Evolutionary conservation across 495 filamentous ascomycete species (phyloP).

Genomic region (Penicillium cataractarum): DNA sequence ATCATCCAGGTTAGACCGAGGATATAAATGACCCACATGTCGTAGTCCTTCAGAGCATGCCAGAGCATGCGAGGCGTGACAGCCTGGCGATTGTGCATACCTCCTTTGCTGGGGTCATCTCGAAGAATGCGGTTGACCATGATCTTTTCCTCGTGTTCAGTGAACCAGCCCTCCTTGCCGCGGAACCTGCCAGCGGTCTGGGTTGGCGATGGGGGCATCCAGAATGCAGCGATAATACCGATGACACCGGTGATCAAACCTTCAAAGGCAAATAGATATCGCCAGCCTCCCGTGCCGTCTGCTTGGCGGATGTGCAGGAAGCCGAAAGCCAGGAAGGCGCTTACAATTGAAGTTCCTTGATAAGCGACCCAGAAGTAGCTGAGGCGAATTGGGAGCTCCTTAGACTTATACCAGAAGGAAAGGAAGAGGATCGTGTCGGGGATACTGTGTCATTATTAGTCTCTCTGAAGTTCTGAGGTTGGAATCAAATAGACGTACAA

Average conservation of each 20-base stretch:
- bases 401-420: constrained; percentile 75
- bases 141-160: constrained; percentile 54
- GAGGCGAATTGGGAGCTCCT: constrained; percentile 67
- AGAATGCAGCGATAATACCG: constrained; percentile 64
- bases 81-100: constrained; percentile 63
- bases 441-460: constrained; percentile 32
- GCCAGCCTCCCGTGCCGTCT: constrained; percentile 67
- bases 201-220: constrained; percentile 73
- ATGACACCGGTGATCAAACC: constrained; percentile 60
- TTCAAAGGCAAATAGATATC: constrained; percentile 67
- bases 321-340: constrained; percentile 72
- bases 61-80: constrained; percentile 51
- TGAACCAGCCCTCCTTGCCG: constrained; percentile 75
- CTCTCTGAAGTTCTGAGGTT: no score
- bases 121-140: constrained; percentile 73
- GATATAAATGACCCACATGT: constrained; percentile 58
- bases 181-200: constrained; percentile 70
- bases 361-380: constrained; percentile 76
- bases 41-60: constrained; percentile 54
- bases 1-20: constrained; percentile 55
- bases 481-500: constrained; percentile 48
- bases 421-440: constrained; percentile 65
- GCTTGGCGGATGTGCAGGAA: constrained; percentile 67
- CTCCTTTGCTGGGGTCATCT: constrained; percentile 73
- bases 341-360: constrained; percentile 63